These are phyloP conservation scores for Candida verbasci DNA, from an alignment of 805 yeast genomes.

Conservation along the genomic window DNA sequence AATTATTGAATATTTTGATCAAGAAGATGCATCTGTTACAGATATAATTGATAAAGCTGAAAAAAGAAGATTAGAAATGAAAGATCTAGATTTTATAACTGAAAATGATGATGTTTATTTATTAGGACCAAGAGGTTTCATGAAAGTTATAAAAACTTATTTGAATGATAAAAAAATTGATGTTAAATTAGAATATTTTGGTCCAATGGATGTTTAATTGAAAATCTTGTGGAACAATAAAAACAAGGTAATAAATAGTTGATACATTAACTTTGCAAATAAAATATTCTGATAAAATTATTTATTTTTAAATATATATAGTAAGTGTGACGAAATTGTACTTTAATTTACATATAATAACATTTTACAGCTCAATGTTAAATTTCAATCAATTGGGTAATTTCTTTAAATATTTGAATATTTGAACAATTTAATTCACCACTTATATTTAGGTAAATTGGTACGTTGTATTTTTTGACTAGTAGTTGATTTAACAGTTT, in stretches of 20 bases:
- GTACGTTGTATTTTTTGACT: conserved; percentile 19
- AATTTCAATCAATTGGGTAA: conserved; percentile 3
- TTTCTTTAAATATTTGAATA: conserved; percentile 6
- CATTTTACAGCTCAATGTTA: background rate
- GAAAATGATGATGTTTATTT: conserved; percentile 20
- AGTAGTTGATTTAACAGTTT: conserved; percentile 20
- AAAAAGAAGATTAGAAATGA: conserved; percentile 9
- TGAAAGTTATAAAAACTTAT: conserved; percentile 21
- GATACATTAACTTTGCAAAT: too few relatives aligned
- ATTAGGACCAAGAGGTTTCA: conserved; percentile 31
- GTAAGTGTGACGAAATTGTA: too few relatives aligned
- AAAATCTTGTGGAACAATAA: too few relatives aligned
- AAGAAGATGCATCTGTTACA: conserved; percentile 4
- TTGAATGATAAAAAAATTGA: conserved; percentile 16
- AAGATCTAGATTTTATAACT: conserved; percentile 19
- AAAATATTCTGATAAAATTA: too few relatives aligned
- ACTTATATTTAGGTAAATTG: conserved; percentile 26
- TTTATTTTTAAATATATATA: too few relatives aligned
- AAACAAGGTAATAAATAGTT: too few relatives aligned
- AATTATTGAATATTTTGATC: conserved; percentile 19
- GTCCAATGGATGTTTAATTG: conserved; percentile 26
- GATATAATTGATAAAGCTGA: conserved; percentile 10
- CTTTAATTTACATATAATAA: too few relatives aligned
- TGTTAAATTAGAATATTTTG: conserved; percentile 27
- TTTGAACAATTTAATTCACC: conserved; percentile 3